Evolutionary conservation across 2,329 filamentous ascomycete genomes (phyloP), one percentile per base, ranked within the genome.

Genomic region (Ascochyta rabiei): DNA sequence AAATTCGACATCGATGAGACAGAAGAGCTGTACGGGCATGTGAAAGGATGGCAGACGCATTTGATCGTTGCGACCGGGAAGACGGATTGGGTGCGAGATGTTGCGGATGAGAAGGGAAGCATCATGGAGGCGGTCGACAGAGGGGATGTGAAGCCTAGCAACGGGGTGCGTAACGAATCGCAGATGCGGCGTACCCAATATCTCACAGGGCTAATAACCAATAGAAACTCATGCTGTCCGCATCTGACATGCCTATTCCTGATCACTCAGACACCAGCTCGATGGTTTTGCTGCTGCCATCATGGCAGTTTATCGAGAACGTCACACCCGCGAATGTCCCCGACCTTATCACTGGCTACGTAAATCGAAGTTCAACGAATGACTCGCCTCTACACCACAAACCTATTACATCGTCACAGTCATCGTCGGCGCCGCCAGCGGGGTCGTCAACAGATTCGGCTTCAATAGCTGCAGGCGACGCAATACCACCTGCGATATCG

Each of bases 1-100:
- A 85, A 84, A 62, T 88, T 86, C 71, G 79, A 80, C 4, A 86
- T 96, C 50, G 89, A 98, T 53, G 84, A 89, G 73, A 79, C 82
- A 6, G 91, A 96, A 71, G 80, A 87, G 66, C 78, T 99, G 43
- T 98, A 96, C 71, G 95, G 93, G 0, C 82, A 89, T 55, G 84
- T 97, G 59, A 90, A 91, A 69, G 91, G 87, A 31, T 98, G 91
- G 89, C 88, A 86, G 68, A 95, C 92, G 18, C 95, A 99, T 76
- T 73, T 96, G 58, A 80, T 99, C 28, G 91, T 98, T 15, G 95
- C 91, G 21, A 99, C 95, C n/a, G 91, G 92, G 57, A 96, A 97
- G 84, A 84, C 88, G 23, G 95, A 99, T 76, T 99, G 95, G 95
- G 89, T 93, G 70, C 80, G 90, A 56, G 89, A 96, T 78, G 90